phyloP scores from a whole-genome alignment of 2,329 filamentous ascomycete species.

The Chaetomium sp. region DNA sequence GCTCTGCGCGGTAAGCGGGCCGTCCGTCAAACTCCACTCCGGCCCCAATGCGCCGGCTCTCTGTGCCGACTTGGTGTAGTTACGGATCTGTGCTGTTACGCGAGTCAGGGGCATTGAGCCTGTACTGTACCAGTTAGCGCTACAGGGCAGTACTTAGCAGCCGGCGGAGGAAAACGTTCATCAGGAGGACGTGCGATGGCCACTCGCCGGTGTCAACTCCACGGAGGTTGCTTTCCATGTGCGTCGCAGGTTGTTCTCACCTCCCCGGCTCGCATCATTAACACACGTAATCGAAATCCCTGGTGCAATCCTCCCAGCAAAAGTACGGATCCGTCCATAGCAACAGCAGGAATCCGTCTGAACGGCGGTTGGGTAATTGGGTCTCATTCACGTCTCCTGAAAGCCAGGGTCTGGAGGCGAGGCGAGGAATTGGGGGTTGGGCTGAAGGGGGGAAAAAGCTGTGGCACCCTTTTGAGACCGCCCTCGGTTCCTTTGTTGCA shows the following conservation, averaged over 20 bases:
- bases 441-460: slow-evolving; percentile 18
- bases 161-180: no score
- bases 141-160: no score
- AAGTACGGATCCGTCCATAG: not conserved
- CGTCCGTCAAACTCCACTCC: not conserved
- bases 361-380: slow-evolving; percentile 4
- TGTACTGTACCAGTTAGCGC: no score
- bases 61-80: not conserved
- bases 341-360: slow-evolving; percentile 3
- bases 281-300: not conserved
- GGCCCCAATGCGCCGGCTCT: not conserved
- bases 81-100: not conserved
- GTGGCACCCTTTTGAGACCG: slow-evolving; percentile 11
- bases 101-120: not conserved
- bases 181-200: no score
- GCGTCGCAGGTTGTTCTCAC: not conserved
- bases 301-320: not conserved
- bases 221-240: not conserved
- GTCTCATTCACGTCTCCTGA: slow-evolving; percentile 23
- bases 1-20: not conserved
- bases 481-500: no score
- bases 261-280: not conserved
- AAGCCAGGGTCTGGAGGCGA: slow-evolving; percentile 26
- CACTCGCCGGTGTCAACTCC: not conserved
- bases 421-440: slow-evolving; percentile 6